Conservation (phyloP, 192 early-diverging fungal species). For the Dissophora ornata region DNA sequence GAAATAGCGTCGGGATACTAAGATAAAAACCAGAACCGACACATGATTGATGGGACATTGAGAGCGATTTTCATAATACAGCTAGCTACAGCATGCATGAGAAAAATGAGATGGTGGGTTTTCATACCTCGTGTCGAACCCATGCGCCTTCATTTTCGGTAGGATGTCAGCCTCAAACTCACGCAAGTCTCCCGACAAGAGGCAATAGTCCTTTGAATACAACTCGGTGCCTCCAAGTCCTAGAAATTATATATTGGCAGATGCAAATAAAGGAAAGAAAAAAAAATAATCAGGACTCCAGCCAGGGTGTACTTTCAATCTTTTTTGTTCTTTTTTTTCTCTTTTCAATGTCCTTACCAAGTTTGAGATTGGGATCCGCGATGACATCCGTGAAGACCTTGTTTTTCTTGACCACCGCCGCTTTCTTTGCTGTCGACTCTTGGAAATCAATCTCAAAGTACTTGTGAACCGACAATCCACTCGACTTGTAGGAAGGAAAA, state of each 20-base stretch:
- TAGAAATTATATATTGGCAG: constrained; percentile 10
- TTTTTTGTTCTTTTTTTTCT: too few species aligned
- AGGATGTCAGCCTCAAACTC: constrained; percentile 69
- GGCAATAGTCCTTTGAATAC: constrained; percentile 70
- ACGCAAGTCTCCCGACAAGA: constrained; percentile 87
- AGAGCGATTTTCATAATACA: too few species aligned
- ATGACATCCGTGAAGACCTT: constrained; percentile 53
- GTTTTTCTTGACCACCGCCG: constrained; percentile 65
- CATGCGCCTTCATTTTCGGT: constrained; percentile 64
- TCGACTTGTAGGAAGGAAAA: constrained; percentile 14
- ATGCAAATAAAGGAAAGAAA: not conserved
- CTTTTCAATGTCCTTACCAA: constrained; percentile 39
- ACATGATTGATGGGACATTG: too few species aligned
- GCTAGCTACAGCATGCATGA: too few species aligned
- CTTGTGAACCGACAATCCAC: constrained; percentile 39
- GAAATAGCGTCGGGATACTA: constrained; percentile 84
- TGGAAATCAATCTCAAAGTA: constrained; percentile 96
- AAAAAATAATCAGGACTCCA: not conserved
- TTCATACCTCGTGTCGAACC: constrained; percentile 68
- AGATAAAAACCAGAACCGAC: too few species aligned
- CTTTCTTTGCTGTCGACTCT: constrained; percentile 87
- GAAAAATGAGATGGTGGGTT: too few species aligned
- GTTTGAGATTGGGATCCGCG: constrained; percentile 41
- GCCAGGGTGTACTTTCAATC: too few species aligned
- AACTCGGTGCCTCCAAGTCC: constrained; percentile 81